Percentiles rank a stretch among this genome's conserved stretches.
Evolutionary conservation across 805 yeast genomes (phyloP).

Genomic region (Metschnikowia shivogae): DNA sequence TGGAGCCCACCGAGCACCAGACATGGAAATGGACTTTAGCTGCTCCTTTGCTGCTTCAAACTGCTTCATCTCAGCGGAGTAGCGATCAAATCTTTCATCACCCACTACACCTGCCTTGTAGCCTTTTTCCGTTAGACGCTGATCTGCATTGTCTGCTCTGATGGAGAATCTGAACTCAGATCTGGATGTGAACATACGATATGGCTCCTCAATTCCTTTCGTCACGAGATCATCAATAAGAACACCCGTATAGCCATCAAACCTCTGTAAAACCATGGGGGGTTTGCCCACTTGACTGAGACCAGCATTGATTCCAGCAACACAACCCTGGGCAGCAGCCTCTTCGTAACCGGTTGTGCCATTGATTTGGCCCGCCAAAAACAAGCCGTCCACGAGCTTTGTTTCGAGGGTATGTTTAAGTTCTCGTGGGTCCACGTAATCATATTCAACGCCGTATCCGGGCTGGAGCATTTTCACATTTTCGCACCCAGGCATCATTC

Average conservation of each 20-base stretch:
- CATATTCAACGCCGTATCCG: slow-evolving; percentile 99
- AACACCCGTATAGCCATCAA: slow-evolving; percentile 90
- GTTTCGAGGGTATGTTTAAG: slow-evolving; percentile 76
- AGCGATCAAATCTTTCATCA: slow-evolving; percentile 52
- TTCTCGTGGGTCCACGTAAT: slow-evolving; percentile 92
- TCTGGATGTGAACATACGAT: slow-evolving; percentile 95
- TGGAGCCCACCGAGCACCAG: slow-evolving; percentile 63
- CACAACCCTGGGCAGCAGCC: slow-evolving; percentile 94
- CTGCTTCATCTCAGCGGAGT: slow-evolving; percentile 37
- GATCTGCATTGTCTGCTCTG: slow-evolving; percentile 92
- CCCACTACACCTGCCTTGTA: slow-evolving; percentile 61
- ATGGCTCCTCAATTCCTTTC: slow-evolving; percentile 95
- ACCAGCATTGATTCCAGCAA: slow-evolving; percentile 97
- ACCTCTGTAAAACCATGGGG: slow-evolving; percentile 54
- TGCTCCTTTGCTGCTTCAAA: slow-evolving; percentile 44
- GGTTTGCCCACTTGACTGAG: slow-evolving; percentile 42
- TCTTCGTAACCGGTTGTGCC: slow-evolving; percentile 99
- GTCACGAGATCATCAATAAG: slow-evolving; percentile 90
- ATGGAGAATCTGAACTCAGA: slow-evolving; percentile 89
- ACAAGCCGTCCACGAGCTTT: slow-evolving; percentile 70
- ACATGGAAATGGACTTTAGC: slow-evolving; percentile 42
- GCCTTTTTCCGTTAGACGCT: slow-evolving; percentile 72
- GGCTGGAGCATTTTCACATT: slow-evolving; percentile 87
- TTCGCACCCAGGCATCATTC: slow-evolving; percentile 82
- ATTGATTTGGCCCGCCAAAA: slow-evolving; percentile 93